phyloP scores from a whole-genome alignment of 768 basidiomycete species.

The Lentinula aciculospora region DNA sequence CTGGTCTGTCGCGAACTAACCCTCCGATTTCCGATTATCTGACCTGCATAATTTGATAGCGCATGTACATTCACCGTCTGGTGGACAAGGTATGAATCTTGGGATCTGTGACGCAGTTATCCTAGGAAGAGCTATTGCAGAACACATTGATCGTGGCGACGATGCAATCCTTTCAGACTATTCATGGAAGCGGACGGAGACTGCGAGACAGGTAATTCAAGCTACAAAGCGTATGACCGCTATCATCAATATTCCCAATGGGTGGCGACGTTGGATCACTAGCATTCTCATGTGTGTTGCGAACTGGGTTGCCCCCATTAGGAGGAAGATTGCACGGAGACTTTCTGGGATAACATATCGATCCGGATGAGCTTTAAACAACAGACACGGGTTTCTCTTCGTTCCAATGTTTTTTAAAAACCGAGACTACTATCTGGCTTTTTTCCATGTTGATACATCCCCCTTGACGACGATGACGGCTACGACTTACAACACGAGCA shows the following conservation, averaged over 20 bases:
- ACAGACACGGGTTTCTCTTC: no score
- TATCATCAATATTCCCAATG: conserved; percentile 11
- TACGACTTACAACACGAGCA: no score
- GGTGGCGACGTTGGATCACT: not conserved
- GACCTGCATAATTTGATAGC: conserved; percentile 17
- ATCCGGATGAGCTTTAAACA: no score
- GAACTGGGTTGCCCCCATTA: conserved; percentile 10
- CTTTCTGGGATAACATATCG: conserved; percentile 21
- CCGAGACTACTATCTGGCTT: no score
- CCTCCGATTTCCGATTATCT: not conserved
- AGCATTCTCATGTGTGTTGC: conserved; percentile 4
- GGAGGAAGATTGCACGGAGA: conserved; percentile 16
- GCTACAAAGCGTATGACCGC: conserved; percentile 30
- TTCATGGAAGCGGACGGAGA: conserved; percentile 26
- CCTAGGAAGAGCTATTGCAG: conserved; percentile 32
- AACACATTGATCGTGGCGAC: conserved; percentile 18
- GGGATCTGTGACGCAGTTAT: conserved; percentile 47
- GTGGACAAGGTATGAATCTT: conserved; percentile 58
- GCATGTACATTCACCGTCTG: conserved; percentile 47
- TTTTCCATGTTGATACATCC: no score
- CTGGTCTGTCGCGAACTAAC: not conserved
- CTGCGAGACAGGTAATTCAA: conserved; percentile 35
- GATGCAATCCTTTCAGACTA: conserved; percentile 29
- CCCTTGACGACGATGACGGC: no score
- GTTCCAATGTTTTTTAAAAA: no score